phyloP scores from a whole-genome alignment of 441 rosid genomes.

The Daphne laureola region DNA sequence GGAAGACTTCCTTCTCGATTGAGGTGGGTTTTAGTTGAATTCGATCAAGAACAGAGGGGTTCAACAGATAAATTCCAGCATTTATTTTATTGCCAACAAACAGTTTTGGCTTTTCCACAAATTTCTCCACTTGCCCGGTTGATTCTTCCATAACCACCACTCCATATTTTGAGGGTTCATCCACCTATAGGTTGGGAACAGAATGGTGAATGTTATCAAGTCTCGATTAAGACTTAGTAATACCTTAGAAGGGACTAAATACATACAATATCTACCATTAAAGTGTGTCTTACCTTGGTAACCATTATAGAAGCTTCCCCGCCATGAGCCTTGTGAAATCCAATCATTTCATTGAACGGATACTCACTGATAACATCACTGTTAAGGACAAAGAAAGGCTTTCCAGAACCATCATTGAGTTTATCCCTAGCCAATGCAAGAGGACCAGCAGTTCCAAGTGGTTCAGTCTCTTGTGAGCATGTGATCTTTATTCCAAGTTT shows the following conservation, averaged over 20 bases:
- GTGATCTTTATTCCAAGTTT: conserved; percentile 87
- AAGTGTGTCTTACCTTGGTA: conserved; percentile 61
- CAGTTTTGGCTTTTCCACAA: conserved; percentile 85
- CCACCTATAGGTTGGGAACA: conserved; percentile 42
- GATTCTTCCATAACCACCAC: conserved; percentile 88
- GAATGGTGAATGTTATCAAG: background rate
- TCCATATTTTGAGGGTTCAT: conserved; percentile 94
- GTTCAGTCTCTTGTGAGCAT: conserved; percentile 99
- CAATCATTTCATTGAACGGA: conserved; percentile 78
- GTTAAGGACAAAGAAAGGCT: conserved; percentile 94
- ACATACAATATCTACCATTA: background rate
- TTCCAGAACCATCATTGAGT: conserved; percentile 69
- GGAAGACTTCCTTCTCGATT: conserved; percentile 93
- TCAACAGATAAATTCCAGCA: conserved; percentile 87
- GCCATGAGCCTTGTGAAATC: conserved; percentile 81
- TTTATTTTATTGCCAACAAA: conserved; percentile 96
- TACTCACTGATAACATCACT: conserved; percentile 97
- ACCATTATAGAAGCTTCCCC: conserved; percentile 99
- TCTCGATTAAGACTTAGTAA: background rate
- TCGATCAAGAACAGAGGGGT: conserved; percentile 76
- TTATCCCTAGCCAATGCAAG: conserved; percentile 94
- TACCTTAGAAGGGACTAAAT: too few species aligned
- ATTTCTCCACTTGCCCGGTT: conserved; percentile 71
- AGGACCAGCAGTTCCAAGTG: conserved; percentile 98
- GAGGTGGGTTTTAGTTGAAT: conserved; percentile 91